phyloP scores from a whole-genome alignment of 2,329 filamentous ascomycete genomes.

The Botrytis elliptica region DNA sequence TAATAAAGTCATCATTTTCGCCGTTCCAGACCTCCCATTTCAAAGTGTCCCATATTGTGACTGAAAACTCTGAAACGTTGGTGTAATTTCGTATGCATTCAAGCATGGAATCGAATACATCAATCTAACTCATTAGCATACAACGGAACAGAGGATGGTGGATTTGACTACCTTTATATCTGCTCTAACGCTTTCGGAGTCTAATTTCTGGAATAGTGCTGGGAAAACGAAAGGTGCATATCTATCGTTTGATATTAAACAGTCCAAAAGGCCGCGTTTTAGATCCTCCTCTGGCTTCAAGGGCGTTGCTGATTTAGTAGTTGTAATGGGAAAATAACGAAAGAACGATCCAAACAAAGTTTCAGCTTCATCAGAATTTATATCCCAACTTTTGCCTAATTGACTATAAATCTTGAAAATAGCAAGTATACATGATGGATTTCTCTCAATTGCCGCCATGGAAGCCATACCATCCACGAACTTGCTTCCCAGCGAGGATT shows the following conservation, averaged over 20 bases:
- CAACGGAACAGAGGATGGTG: not conserved
- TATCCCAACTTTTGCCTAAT: slow-evolving; percentile 29
- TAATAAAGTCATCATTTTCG: slow-evolving; percentile 36
- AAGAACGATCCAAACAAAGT: slow-evolving; percentile 34
- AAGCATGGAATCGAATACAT: slow-evolving; percentile 32
- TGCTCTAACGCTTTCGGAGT: slow-evolving; percentile 32
- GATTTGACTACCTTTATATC: slow-evolving; percentile 34
- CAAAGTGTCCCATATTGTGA: slow-evolving; percentile 37
- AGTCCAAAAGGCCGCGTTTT: slow-evolving; percentile 30
- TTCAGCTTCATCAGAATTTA: slow-evolving; percentile 23
- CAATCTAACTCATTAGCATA: slow-evolving; percentile 34
- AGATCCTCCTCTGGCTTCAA: slow-evolving; percentile 27
- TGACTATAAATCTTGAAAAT: slow-evolving; percentile 33
- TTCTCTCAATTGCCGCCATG: slow-evolving; percentile 35
- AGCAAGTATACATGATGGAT: slow-evolving; percentile 31
- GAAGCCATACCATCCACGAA: slow-evolving; percentile 32
- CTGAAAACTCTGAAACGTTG: slow-evolving; percentile 27
- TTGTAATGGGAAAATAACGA: slow-evolving; percentile 37
- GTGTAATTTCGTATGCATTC: slow-evolving; percentile 30
- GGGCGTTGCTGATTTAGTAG: slow-evolving; percentile 24
- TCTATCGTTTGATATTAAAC: slow-evolving; percentile 33
- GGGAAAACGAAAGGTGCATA: slow-evolving; percentile 33
- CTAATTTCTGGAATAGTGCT: slow-evolving; percentile 31
- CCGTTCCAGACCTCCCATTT: slow-evolving; percentile 41
- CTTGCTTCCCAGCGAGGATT: slow-evolving; percentile 24